These are phyloP conservation scores for Arthroderma sp. DNA, from an alignment of 2,329 filamentous ascomycete species.

Conservation along the genomic window DNA sequence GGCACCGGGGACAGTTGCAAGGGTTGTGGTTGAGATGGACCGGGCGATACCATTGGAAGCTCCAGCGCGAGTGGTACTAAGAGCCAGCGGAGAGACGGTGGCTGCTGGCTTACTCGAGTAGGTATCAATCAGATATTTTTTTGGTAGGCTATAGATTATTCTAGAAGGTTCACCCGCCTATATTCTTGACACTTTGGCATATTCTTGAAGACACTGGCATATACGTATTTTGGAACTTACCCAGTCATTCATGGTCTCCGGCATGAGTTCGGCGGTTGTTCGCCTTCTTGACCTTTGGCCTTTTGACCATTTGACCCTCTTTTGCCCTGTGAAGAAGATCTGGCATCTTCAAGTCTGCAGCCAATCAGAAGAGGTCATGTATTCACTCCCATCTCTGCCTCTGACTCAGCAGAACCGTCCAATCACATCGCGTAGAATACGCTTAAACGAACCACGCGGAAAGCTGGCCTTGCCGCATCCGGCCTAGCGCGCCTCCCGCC, in stretches of 20 bases:
- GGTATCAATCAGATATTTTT: too few relatives aligned
- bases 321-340: neutral
- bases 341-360: constrained; percentile 1
- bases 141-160: too few relatives aligned
- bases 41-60: constrained; percentile 65
- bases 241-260: too few relatives aligned
- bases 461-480: constrained; percentile 4
- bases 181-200: too few relatives aligned
- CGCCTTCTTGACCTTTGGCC: too few relatives aligned
- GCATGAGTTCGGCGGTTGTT: too few relatives aligned
- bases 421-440: constrained; percentile 28
- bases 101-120: constrained; percentile 76
- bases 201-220: too few relatives aligned
- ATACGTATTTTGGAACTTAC: too few relatives aligned
- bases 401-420: constrained; percentile 21
- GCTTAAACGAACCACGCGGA: constrained; percentile 16
- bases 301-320: too few relatives aligned
- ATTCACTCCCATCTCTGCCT: neutral
- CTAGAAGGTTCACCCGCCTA: too few relatives aligned
- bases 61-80: constrained; percentile 66
- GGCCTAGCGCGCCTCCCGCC: constrained; percentile 4
- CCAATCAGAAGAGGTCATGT: constrained; percentile 6
- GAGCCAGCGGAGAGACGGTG: constrained; percentile 69
- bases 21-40: constrained; percentile 62
- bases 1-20: constrained; percentile 63